These are phyloP conservation scores for Podila epicladia DNA, from an alignment of 192 early-diverging fungal species.

Conservation along the genomic window DNA sequence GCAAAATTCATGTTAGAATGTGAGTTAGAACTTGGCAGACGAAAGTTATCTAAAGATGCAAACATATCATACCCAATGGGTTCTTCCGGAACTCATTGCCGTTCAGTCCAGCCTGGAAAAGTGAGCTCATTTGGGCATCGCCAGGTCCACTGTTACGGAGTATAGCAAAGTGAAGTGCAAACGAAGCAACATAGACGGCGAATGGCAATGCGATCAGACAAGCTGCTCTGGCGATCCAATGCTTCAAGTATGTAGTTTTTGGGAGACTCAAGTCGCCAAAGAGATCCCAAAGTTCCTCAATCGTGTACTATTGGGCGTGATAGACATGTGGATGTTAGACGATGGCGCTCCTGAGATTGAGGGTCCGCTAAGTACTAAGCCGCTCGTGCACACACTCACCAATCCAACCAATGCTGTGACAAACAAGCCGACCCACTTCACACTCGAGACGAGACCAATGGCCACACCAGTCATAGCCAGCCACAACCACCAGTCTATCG, in stretches of 20 bases:
- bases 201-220: conserved; percentile 88
- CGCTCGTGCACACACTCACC: conserved; percentile 4
- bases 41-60: background rate
- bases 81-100: conserved; percentile 84
- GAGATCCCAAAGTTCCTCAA: conserved; percentile 93
- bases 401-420: conserved; percentile 90
- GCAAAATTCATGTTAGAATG: background rate
- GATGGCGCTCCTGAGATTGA: background rate
- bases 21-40: background rate
- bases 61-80: conserved; percentile 72
- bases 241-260: conserved; percentile 70
- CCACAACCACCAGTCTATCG: conserved; percentile 90
- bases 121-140: conserved; percentile 92
- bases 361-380: too few species aligned
- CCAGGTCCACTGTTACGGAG: conserved; percentile 84
- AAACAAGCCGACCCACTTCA: conserved; percentile 98
- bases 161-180: conserved; percentile 90
- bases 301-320: conserved; percentile 67
- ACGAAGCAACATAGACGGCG: conserved; percentile 83
- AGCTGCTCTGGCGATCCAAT: conserved; percentile 85
- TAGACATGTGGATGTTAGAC: background rate
- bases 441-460: conserved; percentile 80
- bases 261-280: conserved; percentile 79
- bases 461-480: conserved; percentile 86
- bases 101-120: conserved; percentile 93